Evolutionary conservation across 2,329 filamentous ascomycete species (phyloP).

Genomic region (Nigrospora sphaerica): DNA sequence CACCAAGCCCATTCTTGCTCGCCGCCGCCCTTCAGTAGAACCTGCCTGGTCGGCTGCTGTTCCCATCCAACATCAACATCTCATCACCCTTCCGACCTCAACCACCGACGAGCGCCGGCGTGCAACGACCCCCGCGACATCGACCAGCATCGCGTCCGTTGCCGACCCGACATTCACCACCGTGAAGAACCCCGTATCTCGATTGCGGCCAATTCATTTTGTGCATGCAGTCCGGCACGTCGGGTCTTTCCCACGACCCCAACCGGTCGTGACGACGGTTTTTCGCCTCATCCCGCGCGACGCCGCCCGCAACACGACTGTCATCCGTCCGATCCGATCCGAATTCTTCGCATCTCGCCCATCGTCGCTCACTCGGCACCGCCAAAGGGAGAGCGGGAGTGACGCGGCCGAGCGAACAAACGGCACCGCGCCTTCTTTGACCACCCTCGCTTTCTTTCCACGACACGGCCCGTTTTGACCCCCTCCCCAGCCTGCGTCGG

Average conservation of each 20-base stretch:
- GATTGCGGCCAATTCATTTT: conserved; percentile 3
- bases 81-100: neutral
- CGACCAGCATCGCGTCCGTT: neutral
- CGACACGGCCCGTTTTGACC: no score
- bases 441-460: no score
- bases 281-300: neutral
- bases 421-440: no score
- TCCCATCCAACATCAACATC: conserved; percentile 1
- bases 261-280: conserved; percentile 1
- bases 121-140: conserved; percentile 1
- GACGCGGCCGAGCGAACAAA: no score
- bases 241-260: conserved; percentile 1
- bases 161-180: neutral
- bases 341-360: no score
- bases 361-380: no score
- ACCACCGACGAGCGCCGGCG: conserved; percentile 1
- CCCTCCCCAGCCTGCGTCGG: neutral
- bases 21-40: neutral
- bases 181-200: neutral
- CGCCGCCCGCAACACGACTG: neutral
- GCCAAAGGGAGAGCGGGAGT: no score
- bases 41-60: neutral
- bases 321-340: neutral
- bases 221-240: conserved; percentile 1
- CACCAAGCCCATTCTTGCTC: no score